Evolutionary conservation across 1,139 yeast genomes (phyloP).

Genomic region (Hanseniaspora sp.): DNA sequence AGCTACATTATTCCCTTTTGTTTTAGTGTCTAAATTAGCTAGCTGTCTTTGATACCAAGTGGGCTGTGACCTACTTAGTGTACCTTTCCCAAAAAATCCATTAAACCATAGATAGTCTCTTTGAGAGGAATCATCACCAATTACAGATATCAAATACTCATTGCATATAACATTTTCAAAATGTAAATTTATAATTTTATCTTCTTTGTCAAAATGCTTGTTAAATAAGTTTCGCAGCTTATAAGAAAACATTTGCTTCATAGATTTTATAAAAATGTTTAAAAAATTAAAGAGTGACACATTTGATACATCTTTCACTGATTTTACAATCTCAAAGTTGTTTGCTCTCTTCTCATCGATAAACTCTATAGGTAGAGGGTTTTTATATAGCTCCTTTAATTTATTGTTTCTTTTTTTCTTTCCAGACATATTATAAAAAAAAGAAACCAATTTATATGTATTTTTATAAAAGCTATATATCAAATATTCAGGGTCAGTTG

Average conservation of each 20-base stretch:
- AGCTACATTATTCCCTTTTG: slow-evolving; percentile 18
- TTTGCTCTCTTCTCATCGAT: not conserved
- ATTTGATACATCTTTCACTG: not conserved
- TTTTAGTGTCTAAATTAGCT: slow-evolving; percentile 38
- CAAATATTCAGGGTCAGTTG: no score
- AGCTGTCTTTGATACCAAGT: slow-evolving; percentile 67
- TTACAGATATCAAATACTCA: slow-evolving; percentile 4
- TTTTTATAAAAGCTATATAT: no score
- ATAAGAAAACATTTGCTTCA: not conserved
- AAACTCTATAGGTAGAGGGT: slow-evolving; percentile 2
- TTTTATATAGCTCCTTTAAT: not conserved
- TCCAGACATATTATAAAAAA: not conserved
- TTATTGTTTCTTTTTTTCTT: not conserved
- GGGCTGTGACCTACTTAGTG: slow-evolving; percentile 80
- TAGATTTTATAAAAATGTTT: not conserved
- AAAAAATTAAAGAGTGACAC: not conserved
- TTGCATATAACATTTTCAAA: slow-evolving; percentile 9
- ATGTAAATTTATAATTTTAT: not conserved
- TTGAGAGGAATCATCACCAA: not conserved
- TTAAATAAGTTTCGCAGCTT: not conserved
- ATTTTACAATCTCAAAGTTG: not conserved
- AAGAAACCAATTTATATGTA: no score
- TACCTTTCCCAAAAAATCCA: slow-evolving; percentile 94
- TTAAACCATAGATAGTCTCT: slow-evolving; percentile 52
- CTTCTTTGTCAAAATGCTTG: not conserved